phyloP scores from a whole-genome alignment of 2,329 filamentous ascomycete species.

The Calonectria pseudoreteaudii region DNA sequence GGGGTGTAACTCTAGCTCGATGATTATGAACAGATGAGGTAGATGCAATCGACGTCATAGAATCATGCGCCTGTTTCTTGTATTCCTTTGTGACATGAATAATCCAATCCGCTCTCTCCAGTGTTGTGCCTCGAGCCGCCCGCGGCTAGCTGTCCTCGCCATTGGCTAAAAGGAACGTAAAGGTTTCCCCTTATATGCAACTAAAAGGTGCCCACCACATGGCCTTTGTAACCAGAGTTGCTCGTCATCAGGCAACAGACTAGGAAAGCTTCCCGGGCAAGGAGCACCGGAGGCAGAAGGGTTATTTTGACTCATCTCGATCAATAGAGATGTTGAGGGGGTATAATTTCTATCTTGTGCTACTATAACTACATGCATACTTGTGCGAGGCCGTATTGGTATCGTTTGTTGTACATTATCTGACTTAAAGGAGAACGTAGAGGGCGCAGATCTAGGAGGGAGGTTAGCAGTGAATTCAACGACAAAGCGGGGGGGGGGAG shows the following conservation, averaged over 20 bases:
- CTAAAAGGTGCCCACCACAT: not conserved
- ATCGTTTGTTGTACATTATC: not conserved
- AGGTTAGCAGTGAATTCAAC: conserved; percentile 23
- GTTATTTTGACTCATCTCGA: not conserved
- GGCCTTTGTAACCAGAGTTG: no score
- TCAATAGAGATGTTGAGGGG: not conserved
- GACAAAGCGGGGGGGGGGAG: not conserved
- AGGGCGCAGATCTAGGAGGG: conserved; percentile 62
- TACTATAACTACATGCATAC: not conserved
- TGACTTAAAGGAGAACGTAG: conserved; percentile 60
- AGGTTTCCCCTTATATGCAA: not conserved
- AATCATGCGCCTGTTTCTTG: conserved; percentile 23
- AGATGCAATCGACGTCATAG: conserved; percentile 50
- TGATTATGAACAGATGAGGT: conserved; percentile 52
- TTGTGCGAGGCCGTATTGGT: not conserved
- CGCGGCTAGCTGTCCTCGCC: not conserved
- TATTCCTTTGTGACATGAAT: not conserved
- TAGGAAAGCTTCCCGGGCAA: not conserved
- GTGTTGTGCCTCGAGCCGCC: not conserved
- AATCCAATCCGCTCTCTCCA: not conserved
- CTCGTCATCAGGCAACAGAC: not conserved
- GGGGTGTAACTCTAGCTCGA: conserved; percentile 57
- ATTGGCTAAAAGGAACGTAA: not conserved
- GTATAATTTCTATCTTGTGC: conserved; percentile 9
- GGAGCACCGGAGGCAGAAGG: not conserved